Evolutionary conservation across 768 basidiomycete genomes (phyloP), one percentile per base, ranked within the genome.

Genomic region (Collybiopsis luxurians): DNA sequence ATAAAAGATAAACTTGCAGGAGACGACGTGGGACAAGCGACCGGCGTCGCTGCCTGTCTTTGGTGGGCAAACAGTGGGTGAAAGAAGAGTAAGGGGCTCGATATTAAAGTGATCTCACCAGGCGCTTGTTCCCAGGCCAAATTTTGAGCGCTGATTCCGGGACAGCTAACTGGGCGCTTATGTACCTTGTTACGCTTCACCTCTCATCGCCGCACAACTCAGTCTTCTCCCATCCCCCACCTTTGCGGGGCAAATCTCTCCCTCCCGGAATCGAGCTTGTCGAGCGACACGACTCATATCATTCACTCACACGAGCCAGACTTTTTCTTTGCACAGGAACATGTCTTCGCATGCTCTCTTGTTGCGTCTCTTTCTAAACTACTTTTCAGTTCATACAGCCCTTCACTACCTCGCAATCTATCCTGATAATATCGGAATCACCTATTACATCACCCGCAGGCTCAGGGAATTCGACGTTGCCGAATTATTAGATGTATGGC

Each of bases 301-400:
- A n/a, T n/a, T n/a, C n/a, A n/a, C n/a, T n/a, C n/a, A n/a, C n/a
- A n/a, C n/a, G n/a, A n/a, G n/a, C n/a, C n/a, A n/a, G n/a, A n/a
- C n/a, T n/a, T n/a, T n/a, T n/a, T n/a, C n/a, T n/a, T n/a, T n/a
- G n/a, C n/a, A n/a, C n/a, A n/a, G n/a, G n/a, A n/a, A 24, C 38
- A 39, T 40, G 50, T 55, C 60, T 54, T 62, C 60, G 63, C 90
- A 94, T 89, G 90, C 85, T 45, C 79, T 94, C 59, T 87, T 95
- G 52, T 83, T 98, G 54, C 88, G 95, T 28, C 86, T 98, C 48
- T 96, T 97, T 69, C 86, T 95, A 56, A 93, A 92, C 34, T 98
- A 92, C 78, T 98, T 97, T 75, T 90, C 90, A 11, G 90, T 96
- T 55, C 90, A 95, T 76, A 89, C 95, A 63, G 95, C 95, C 28